A percentile compares a stretch with the other conserved stretches of the same genome.
phyloP scores from a whole-genome alignment of 306 rosid species.

The Trifolium dubium region DNA sequence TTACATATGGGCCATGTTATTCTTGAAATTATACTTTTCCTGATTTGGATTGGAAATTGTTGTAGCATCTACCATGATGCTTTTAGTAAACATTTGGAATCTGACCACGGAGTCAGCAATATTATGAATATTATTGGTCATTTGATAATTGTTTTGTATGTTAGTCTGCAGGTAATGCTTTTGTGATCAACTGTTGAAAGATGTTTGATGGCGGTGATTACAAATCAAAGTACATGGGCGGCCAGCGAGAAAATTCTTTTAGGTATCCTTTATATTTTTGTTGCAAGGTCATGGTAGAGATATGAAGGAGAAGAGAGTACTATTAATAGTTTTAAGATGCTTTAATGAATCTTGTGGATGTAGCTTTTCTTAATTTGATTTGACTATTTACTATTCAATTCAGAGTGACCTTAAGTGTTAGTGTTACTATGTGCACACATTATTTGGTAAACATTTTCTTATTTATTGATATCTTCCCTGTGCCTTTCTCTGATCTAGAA shows the following conservation, averaged over 20 bases:
- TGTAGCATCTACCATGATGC: constrained; percentile 9
- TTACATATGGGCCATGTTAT: constrained; percentile 15
- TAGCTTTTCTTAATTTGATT: constrained; percentile 11
- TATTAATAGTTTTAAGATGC: constrained; percentile 4
- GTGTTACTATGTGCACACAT: neutral
- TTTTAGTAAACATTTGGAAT: constrained; percentile 25
- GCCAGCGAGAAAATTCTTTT: constrained; percentile 78
- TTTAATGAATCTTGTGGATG: constrained; percentile 14
- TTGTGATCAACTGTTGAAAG: constrained; percentile 48
- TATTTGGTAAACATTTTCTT: constrained; percentile 26
- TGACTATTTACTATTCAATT: constrained; percentile 29
- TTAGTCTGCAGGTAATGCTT: constrained; percentile 51
- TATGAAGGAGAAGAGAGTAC: constrained; percentile 42
- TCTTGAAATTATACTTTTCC: constrained; percentile 20
- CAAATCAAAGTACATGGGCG: constrained; percentile 73
- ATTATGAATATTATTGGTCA: neutral
- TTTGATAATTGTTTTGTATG: constrained; percentile 26
- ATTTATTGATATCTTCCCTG: constrained; percentile 11
- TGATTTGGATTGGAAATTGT: constrained; percentile 27
- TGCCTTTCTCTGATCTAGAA: constrained; percentile 28
- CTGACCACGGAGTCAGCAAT: neutral
- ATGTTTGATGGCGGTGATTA: constrained; percentile 72
- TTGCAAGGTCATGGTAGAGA: constrained; percentile 23
- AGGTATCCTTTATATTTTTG: constrained; percentile 57
- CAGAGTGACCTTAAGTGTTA: neutral